Evolutionary conservation across 176 grass and related monocot species (phyloP), one percentile per base, ranked within the genome.

Genomic region (Pharus latifolius): DNA sequence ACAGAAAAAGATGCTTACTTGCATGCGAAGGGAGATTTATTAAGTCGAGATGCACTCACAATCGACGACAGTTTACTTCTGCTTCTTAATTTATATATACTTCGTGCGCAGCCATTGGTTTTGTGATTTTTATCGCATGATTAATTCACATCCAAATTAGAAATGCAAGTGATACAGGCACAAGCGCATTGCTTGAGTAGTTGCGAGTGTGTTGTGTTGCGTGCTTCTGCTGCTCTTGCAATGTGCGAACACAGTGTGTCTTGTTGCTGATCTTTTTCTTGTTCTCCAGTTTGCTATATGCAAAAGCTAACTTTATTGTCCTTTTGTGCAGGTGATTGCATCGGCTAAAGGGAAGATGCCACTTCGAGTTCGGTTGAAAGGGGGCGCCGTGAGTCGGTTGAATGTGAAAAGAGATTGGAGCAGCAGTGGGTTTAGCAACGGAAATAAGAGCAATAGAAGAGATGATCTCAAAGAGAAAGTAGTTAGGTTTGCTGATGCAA

Each of bases 281-380:
- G 10, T 61, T 61, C 33, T 40, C 1, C 33, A 23, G 16, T 14
- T 38, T 61, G 7, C 32, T 17, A 31, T 22, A 22, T 12, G 16
- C 9, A 3, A 10, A 62, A 62, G 14, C 70, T 61, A 37, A 63
- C 44, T 5, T 25, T 24, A 18, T 61, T 2, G 1, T 31, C 51
- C 31, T 44, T 46, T 2, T 49, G 41, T 61, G 71, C 56, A 74
- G 72, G 72, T 50, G 43, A 60, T 50, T 18, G 33, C 44, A 6
- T 51, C 31, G 9, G 44, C 22, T 20, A 31, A 49, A 49, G 23
- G 10, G 35, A 13, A 1, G 56, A 91, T 91, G 88, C 37, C 76
- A 10, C 30, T 69, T 23, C 52, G 59, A 52, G 52, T 80, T 60
- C 54, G 68, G 63, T 25, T 88, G 62, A 92, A 69, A 73, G 63